Conservation (phyloP, 345 rosid species). For the Odontarrhena argentea region DNA sequence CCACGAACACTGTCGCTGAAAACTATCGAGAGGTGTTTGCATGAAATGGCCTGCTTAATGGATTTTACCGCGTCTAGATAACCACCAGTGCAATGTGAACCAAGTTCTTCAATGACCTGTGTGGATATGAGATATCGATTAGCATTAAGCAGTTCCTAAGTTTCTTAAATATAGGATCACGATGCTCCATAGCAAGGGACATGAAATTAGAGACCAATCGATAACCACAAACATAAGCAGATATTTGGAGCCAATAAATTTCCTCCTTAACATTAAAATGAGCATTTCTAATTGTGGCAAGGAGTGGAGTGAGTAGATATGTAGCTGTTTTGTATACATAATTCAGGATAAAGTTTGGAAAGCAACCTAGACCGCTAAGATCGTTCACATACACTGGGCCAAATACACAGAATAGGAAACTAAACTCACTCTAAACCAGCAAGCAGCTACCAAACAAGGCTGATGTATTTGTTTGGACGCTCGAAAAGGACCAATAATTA, state of each 20-base stretch:
- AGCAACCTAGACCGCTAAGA: constrained; percentile 2
- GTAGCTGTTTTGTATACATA: neutral
- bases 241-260: neutral
- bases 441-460: neutral
- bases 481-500: neutral
- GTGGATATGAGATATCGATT: constrained; percentile 19
- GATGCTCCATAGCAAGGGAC: neutral
- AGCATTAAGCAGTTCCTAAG: constrained; percentile 19
- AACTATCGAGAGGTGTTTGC: constrained; percentile 54
- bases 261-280: neutral
- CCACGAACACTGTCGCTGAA: constrained; percentile 47
- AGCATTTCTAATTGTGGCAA: neutral
- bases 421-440: neutral
- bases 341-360: constrained; percentile 3
- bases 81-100: constrained; percentile 44
- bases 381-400: neutral
- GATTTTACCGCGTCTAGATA: constrained; percentile 52
- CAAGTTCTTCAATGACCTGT: constrained; percentile 77
- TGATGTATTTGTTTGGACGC: neutral
- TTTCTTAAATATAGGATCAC: neutral
- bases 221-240: neutral
- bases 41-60: constrained; percentile 60
- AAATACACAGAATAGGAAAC: neutral
- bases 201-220: neutral
- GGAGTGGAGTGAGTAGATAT: neutral